Conservation (phyloP, 768 basidiomycete species). For the Rhizopogon sp. region DNA sequence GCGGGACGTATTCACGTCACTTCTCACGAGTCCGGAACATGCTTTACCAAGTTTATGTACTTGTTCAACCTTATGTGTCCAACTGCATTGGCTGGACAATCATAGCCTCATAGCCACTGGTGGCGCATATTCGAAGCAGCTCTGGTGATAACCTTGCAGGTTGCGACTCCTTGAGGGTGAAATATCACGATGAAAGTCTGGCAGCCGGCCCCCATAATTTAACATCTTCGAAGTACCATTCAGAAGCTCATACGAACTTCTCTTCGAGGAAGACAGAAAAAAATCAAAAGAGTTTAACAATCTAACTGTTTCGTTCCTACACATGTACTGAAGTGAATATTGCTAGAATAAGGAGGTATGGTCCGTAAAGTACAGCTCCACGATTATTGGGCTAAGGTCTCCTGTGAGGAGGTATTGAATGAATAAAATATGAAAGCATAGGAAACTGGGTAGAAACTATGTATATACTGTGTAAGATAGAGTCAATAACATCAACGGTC, state of each 20-base stretch:
- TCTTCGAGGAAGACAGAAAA: neutral
- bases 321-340: neutral
- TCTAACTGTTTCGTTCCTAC: neutral
- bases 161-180: neutral
- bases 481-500: slow-evolving; percentile 4
- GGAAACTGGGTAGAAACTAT: slow-evolving; percentile 6
- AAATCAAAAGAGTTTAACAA: neutral
- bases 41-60: no score
- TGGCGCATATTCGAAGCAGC: neutral
- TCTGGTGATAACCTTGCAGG: neutral
- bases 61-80: no score
- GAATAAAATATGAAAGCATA: slow-evolving; percentile 26
- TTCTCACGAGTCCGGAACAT: neutral
- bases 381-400: slow-evolving; percentile 11
- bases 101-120: neutral
- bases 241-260: neutral
- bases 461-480: slow-evolving; percentile 5
- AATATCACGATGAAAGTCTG: neutral
- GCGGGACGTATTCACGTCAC: neutral
- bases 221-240: neutral
- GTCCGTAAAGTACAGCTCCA: slow-evolving; percentile 2
- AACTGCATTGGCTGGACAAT: neutral
- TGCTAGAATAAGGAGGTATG: neutral
- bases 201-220: neutral
- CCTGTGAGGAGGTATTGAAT: slow-evolving; percentile 3